Base-by-base conservation (phyloP, 2,329 filamentous ascomycete species). In the Ophiostoma montium region DNA sequence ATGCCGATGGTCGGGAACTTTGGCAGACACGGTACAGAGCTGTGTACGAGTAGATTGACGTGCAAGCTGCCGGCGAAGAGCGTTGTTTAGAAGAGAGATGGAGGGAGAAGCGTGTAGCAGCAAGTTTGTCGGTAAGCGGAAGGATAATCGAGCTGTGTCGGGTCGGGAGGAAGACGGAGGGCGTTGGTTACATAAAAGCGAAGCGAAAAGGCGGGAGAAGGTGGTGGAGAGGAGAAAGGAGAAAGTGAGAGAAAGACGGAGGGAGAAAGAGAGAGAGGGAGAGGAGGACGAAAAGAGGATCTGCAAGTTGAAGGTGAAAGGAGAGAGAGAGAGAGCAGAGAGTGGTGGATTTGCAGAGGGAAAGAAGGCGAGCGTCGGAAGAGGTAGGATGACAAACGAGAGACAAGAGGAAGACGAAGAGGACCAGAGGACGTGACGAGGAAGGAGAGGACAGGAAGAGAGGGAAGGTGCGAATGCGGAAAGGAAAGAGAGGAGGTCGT, bases 241-340 rank as follows among this genome's bases (percentile, higher is more conserved):
- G 38, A 11, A 15, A 41, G 23, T 8, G 23, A 5, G 10, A 19
- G 30, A 35, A 15, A 46, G 30, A 23, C 21, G 35, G 21, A 32
- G 39, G 35, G 7, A 30, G 21, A 13, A 13, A 35, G 7, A 35
- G 27, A 35, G 13, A 44, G 39, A 9, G 36, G 13, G 21, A 7
- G 18, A 27, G 41, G 18, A 21, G 32, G 32, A 21, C n/a, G 15
- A 19, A 27, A 31, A 39, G 21, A 30, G 23, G 23, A 27, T 27
- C 23, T 27, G 23, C 23, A 27, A 8, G 23, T 8, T 4, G 21
- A 38, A 36, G 35, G 16, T 27, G 21, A 3, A 27, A 13, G 27
- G 38, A 38, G 9, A 38, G 33, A 27, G 39, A 38, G 50, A 41
- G 33, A 27, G 45, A 31, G 35, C 36, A 19, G 51, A 48, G 43